A percentile compares a stretch with the other conserved stretches of the same genome.
Conservation (phyloP, 129 eudicot species). For the Deinandra increscens region DNA sequence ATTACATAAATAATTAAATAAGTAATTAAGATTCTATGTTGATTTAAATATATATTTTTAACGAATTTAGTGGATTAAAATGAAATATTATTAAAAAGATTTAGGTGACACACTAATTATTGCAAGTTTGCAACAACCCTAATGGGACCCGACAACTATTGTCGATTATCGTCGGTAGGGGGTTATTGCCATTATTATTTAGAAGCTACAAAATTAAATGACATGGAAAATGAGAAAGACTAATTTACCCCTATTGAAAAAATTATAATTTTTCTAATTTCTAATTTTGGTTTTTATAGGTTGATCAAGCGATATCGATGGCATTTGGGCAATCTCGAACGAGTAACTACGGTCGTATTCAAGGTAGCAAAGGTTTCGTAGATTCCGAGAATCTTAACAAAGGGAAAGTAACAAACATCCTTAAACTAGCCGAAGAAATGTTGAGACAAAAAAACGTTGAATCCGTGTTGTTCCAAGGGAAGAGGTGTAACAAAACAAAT, state of each 20-base stretch:
- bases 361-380: conserved; percentile 38
- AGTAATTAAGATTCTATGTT: no score
- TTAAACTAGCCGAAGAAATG: conserved; percentile 39
- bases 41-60: background rate
- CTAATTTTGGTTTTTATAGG: conserved; percentile 36
- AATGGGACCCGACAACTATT: conserved; percentile 28
- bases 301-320: conserved; percentile 83
- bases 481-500: conserved; percentile 47
- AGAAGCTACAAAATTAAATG: conserved; percentile 28
- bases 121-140: conserved; percentile 27
- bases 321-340: conserved; percentile 58
- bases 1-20: background rate
- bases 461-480: conserved; percentile 60
- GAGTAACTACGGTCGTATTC: conserved; percentile 55
- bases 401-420: conserved; percentile 12
- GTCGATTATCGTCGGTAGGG: conserved; percentile 41
- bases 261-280: background rate
- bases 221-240: background rate
- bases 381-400: conserved; percentile 8
- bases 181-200: conserved; percentile 28
- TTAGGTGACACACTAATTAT: conserved; percentile 30
- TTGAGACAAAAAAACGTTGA: conserved; percentile 57
- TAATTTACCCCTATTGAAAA: background rate
- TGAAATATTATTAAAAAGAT: background rate
- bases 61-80: background rate